A percentile compares a stretch with the other conserved stretches of the same genome.
phyloP scores from a whole-genome alignment of 176 grass and related monocot genomes.

The Zizania latifolia region DNA sequence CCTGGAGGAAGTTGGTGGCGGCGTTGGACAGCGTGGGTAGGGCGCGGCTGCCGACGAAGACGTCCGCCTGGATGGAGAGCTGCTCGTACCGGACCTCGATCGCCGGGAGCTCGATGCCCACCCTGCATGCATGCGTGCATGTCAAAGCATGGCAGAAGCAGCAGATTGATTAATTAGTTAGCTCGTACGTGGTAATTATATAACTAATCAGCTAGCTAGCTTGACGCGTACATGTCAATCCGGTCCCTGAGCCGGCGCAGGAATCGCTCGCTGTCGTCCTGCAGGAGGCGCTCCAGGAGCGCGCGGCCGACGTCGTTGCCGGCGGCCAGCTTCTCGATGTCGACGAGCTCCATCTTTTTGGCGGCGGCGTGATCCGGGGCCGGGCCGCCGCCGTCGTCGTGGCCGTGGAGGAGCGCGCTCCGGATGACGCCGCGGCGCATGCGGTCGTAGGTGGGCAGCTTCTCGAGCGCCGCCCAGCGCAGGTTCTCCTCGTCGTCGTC shows the following conservation, averaged over 20 bases:
- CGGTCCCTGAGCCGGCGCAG: conserved; percentile 43
- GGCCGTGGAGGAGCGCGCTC: conserved; percentile 5
- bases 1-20: conserved; percentile 50
- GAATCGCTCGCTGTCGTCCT: conserved; percentile 73
- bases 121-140: conserved; percentile 30
- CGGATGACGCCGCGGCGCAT: conserved; percentile 51
- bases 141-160: too few species aligned
- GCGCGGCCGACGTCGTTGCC: conserved; percentile 7
- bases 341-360: conserved; percentile 23
- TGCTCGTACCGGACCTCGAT: conserved; percentile 67
- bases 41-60: conserved; percentile 36
- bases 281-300: conserved; percentile 41
- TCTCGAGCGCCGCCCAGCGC: conserved; percentile 82
- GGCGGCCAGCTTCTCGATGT: conserved; percentile 32
- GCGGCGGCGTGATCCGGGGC: not conserved
- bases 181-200: too few species aligned
- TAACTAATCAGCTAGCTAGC: too few species aligned
- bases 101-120: conserved; percentile 65
- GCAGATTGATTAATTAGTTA: too few species aligned
- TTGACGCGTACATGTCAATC: conserved; percentile 55
- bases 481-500: conserved; percentile 81
- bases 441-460: conserved; percentile 93
- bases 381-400: not conserved
- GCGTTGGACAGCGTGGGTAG: conserved; percentile 63
- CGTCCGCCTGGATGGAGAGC: conserved; percentile 45